These are phyloP conservation scores for Tulasnella sp. DNA, from an alignment of 768 basidiomycete species.

Conservation along the genomic window DNA sequence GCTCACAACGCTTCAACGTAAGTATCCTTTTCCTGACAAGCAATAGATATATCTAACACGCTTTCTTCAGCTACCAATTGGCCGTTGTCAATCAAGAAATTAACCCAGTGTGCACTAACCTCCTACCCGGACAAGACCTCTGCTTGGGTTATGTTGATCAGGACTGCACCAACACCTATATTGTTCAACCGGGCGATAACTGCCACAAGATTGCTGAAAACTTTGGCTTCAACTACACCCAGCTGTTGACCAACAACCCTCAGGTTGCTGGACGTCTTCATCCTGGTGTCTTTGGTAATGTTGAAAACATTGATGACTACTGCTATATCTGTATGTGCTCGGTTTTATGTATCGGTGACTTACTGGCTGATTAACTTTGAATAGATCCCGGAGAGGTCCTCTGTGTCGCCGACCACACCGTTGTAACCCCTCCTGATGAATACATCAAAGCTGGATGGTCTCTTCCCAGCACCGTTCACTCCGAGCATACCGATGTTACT, in stretches of 20 bases:
- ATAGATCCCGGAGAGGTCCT: background rate
- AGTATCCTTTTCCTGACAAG: constrained; percentile 19
- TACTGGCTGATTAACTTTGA: background rate
- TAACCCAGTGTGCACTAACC: constrained; percentile 45
- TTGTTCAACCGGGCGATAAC: constrained; percentile 41
- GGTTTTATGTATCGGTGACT: background rate
- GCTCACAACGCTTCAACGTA: constrained; percentile 50
- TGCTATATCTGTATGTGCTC: background rate
- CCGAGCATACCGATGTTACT: too few species aligned
- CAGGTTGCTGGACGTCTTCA: too few species aligned
- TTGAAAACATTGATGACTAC: constrained; percentile 5
- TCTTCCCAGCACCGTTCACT: too few species aligned
- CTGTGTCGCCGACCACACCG: background rate
- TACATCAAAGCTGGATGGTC: background rate
- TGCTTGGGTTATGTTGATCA: constrained; percentile 49
- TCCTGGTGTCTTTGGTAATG: too few species aligned
- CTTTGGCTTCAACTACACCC: constrained; percentile 37
- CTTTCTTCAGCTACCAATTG: constrained; percentile 51
- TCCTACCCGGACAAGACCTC: constrained; percentile 36
- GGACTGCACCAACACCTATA: constrained; percentile 52
- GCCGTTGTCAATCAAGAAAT: constrained; percentile 46
- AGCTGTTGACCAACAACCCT: constrained; percentile 59
- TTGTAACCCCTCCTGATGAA: background rate
- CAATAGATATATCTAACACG: constrained; percentile 18
- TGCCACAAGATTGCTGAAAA: constrained; percentile 39